Evolutionary conservation across 805 yeast genomes (phyloP).

Genomic region (Ogataea populi-albae): DNA sequence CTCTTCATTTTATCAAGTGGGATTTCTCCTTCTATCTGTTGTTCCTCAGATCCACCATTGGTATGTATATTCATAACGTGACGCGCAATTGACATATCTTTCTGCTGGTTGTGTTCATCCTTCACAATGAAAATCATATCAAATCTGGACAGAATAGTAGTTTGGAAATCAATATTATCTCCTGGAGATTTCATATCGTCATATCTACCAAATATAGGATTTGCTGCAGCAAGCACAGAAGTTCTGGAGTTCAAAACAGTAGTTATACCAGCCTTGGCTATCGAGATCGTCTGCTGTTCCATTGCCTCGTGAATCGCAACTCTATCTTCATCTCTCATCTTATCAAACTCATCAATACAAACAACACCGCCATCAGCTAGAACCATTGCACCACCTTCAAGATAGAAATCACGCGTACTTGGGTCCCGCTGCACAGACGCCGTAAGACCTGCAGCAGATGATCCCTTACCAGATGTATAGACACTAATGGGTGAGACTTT

Average conservation of each 20-base stretch:
- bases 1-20: constrained; percentile 89
- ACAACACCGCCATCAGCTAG: constrained; percentile 99
- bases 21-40: constrained; percentile 72
- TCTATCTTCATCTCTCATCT: constrained; percentile 98
- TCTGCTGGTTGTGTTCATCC: constrained; percentile 83
- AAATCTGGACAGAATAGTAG: constrained; percentile 93
- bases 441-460: constrained; percentile 99
- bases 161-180: constrained; percentile 96
- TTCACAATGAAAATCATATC: constrained; percentile 98
- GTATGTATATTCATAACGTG: constrained; percentile 96
- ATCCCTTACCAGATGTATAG: constrained; percentile 98
- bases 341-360: constrained; percentile 98
- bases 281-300: constrained; percentile 99
- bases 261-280: constrained; percentile 98
- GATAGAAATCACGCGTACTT: constrained; percentile 81
- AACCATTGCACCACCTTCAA: constrained; percentile 99
- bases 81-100: constrained; percentile 87
- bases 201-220: constrained; percentile 94
- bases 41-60: constrained; percentile 52
- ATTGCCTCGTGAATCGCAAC: constrained; percentile 99
- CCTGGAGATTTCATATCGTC: constrained; percentile 97
- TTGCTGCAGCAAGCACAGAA: constrained; percentile 95
- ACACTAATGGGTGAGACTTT: constrained; percentile 92
- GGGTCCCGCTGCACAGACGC: constrained; percentile 96
- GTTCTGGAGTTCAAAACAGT: constrained; percentile 96